Conservation (phyloP, 208 protist species). For the Trypanosoma vivax region DNA sequence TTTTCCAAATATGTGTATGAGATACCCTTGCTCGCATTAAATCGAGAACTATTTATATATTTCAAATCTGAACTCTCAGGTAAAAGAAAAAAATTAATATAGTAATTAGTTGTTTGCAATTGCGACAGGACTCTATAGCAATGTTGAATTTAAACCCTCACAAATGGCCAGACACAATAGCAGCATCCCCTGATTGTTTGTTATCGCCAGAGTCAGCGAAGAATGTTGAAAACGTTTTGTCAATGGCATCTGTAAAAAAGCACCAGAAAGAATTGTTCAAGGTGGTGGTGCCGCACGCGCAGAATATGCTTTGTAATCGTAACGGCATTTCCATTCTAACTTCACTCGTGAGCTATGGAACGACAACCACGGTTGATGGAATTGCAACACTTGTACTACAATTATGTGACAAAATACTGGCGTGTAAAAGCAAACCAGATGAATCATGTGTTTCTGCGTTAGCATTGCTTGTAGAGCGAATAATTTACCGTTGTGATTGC, state of each 20-base stretch:
- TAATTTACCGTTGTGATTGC: constrained; percentile 74
- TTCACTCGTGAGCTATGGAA: constrained; percentile 72
- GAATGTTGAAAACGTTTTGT: constrained; percentile 72
- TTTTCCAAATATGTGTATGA: too few species aligned
- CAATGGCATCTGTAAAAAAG: constrained; percentile 41
- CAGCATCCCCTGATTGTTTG: constrained; percentile 44
- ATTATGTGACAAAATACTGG: constrained; percentile 29
- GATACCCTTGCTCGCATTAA: too few species aligned
- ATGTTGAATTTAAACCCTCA: constrained; percentile 44
- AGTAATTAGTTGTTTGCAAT: not conserved
- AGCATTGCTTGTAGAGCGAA: constrained; percentile 49
- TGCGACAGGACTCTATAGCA: constrained; percentile 4
- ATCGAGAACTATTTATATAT: too few species aligned
- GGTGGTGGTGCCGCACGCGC: constrained; percentile 36
- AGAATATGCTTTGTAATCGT: constrained; percentile 34
- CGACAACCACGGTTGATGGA: constrained; percentile 44
- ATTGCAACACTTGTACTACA: constrained; percentile 25
- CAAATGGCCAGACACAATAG: constrained; percentile 63
- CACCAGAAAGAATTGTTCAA: constrained; percentile 67
- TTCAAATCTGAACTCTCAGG: not conserved
- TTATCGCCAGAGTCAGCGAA: constrained; percentile 43
- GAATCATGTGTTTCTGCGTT: constrained; percentile 28
- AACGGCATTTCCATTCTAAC: constrained; percentile 56
- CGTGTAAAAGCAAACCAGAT: constrained; percentile 20
- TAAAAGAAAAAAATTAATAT: not conserved